Percentiles rank a stretch among this genome's conserved stretches.
Evolutionary conservation across 768 basidiomycete species (phyloP).

Genomic region (Auricularia cornea): DNA sequence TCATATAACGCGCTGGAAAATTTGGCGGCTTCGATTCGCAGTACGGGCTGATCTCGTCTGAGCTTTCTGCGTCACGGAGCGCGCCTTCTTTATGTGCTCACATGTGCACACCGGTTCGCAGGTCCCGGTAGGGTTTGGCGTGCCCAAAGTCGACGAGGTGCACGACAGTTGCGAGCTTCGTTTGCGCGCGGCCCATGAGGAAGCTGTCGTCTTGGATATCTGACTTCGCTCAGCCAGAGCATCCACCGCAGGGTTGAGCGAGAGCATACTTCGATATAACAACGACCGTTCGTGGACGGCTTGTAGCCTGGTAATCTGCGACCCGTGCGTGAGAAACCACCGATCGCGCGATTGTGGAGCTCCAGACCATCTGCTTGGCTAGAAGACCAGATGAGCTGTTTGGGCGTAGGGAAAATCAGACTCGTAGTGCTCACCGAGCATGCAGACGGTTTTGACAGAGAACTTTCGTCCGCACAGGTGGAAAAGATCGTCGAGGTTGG

Average conservation of each 20-base stretch:
- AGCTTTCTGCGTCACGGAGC: not conserved
- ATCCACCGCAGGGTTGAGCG: not conserved
- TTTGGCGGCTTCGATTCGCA: conserved; percentile 1
- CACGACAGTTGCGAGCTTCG: conserved; percentile 47
- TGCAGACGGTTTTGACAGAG: conserved; percentile 14
- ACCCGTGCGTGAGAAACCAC: not conserved
- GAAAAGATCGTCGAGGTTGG: conserved; percentile 10
- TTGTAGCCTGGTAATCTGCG: conserved; percentile 13
- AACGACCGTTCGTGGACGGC: conserved; percentile 14
- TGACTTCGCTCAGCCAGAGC: not conserved
- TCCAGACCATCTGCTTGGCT: conserved; percentile 40
- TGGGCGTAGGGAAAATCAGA: not conserved
- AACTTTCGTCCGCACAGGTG: conserved; percentile 13
- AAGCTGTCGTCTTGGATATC: conserved; percentile 77
- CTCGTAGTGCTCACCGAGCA: conserved; percentile 13
- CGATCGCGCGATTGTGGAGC: not conserved
- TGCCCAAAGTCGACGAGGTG: conserved; percentile 20
- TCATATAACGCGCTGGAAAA: conserved; percentile 12
- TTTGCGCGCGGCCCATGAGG: conserved; percentile 87
- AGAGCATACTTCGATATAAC: conserved; percentile 7
- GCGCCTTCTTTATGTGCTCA: not conserved
- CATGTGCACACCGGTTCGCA: not conserved
- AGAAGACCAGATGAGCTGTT: not conserved
- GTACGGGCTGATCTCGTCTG: conserved; percentile 13
- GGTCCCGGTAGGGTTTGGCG: not conserved